phyloP scores from a whole-genome alignment of 2,329 filamentous ascomycete genomes.

The Trichoderma brevicompactum region DNA sequence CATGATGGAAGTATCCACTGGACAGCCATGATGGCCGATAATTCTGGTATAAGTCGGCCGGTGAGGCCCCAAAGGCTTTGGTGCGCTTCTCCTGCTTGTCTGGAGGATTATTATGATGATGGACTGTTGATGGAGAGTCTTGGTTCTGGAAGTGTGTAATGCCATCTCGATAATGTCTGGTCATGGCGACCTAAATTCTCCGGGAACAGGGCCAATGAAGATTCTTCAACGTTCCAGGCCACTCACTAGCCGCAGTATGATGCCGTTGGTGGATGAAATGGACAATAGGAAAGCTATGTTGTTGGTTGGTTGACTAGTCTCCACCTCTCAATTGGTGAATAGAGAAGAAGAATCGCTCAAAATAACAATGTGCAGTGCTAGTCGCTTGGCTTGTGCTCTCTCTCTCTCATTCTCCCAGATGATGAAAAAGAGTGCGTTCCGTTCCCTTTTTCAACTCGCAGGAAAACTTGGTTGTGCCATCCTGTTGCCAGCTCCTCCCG shows the following conservation, averaged over 20 bases:
- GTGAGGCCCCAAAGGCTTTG: background rate
- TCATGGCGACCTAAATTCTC: background rate
- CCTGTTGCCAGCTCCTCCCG: background rate
- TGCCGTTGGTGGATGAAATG: background rate
- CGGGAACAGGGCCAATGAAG: background rate
- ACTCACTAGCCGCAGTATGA: background rate
- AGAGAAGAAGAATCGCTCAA: background rate
- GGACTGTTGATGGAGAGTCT: background rate
- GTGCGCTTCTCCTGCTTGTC: background rate
- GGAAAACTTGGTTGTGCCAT: background rate
- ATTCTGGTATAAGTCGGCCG: background rate
- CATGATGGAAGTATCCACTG: background rate
- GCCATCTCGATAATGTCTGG: background rate
- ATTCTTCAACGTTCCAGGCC: background rate
- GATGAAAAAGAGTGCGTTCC: background rate
- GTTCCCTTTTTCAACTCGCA: background rate
- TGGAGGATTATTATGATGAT: background rate
- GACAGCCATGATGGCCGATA: no score
- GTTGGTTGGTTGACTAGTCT: background rate
- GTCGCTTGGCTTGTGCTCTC: background rate
- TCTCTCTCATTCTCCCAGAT: background rate
- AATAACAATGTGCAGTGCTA: background rate
- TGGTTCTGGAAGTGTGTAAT: background rate
- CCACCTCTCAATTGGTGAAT: background rate
- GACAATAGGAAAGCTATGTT: constrained; percentile 11